phyloP scores from a whole-genome alignment of 305 asterid genomes.

The Euphrasia arctica region DNA sequence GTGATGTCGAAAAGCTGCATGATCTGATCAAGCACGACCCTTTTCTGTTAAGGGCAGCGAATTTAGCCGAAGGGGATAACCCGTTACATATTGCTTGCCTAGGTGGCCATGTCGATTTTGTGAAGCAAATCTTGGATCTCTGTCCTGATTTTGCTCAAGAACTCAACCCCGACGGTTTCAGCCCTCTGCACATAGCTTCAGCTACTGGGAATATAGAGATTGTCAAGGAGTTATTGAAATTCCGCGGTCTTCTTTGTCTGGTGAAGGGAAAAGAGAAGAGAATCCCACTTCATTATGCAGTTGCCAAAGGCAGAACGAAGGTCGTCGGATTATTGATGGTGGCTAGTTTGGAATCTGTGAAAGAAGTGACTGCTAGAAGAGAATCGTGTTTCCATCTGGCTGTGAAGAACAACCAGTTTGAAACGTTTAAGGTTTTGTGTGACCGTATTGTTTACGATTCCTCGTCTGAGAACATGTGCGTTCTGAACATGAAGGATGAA shows the following conservation, averaged over 20 bases:
- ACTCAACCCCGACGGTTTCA: constrained; percentile 42
- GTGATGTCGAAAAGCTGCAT: constrained; percentile 36
- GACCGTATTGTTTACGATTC: constrained; percentile 14
- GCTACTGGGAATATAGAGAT: constrained; percentile 42
- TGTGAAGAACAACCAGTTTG: constrained; percentile 38
- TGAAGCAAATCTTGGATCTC: constrained; percentile 27
- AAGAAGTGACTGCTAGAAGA: constrained; percentile 38
- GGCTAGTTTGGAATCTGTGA: constrained; percentile 31
- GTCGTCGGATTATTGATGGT: constrained; percentile 34
- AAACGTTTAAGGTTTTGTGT: constrained; percentile 34
- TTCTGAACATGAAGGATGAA: constrained; percentile 32
- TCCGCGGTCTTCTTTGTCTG: constrained; percentile 37
- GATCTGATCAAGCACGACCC: constrained; percentile 36
- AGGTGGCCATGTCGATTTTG: constrained; percentile 39
- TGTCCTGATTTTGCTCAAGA: constrained; percentile 31
- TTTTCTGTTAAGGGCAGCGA: constrained; percentile 20
- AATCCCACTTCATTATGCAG: constrained; percentile 56
- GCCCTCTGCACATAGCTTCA: constrained; percentile 54
- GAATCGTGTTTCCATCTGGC: constrained; percentile 51
- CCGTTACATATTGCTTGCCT: constrained; percentile 49
- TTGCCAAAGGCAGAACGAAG: constrained; percentile 38
- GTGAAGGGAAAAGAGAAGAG: constrained; percentile 44
- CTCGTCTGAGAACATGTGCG: constrained; percentile 18
- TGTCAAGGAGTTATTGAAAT: constrained; percentile 41
- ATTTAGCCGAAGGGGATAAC: constrained; percentile 28